A percentile compares a stretch with the other conserved stretches of the same genome.
Evolutionary conservation across 176 grass and related monocot genomes (phyloP).

Genomic region (Carex pumila): DNA sequence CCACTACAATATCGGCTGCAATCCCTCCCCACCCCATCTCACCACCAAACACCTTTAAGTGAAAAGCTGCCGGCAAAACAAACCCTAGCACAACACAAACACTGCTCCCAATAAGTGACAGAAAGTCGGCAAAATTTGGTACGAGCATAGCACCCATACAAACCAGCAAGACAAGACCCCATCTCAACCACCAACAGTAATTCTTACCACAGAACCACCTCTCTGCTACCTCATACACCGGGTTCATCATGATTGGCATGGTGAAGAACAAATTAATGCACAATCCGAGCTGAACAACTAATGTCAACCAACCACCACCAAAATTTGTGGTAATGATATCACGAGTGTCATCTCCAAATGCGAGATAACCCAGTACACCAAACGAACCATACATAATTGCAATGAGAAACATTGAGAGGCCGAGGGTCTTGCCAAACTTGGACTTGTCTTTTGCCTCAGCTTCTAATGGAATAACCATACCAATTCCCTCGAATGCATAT

Average conservation of each 20-base stretch:
- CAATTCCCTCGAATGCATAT: conserved; percentile 92
- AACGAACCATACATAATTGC: conserved; percentile 77
- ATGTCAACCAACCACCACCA: conserved; percentile 66
- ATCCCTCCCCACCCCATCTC: conserved; percentile 38
- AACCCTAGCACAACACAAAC: conserved; percentile 87
- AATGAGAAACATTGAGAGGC: conserved; percentile 74
- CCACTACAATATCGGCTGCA: conserved; percentile 36
- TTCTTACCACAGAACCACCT: conserved; percentile 58
- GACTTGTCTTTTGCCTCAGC: conserved; percentile 70
- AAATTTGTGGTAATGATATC: conserved; percentile 98
- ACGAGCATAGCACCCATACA: conserved; percentile 68
- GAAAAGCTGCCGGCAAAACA: conserved; percentile 75
- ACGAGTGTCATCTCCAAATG: conserved; percentile 70
- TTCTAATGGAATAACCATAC: conserved; percentile 86
- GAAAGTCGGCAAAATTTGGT: conserved; percentile 89
- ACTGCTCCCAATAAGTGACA: conserved; percentile 92
- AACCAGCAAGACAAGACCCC: conserved; percentile 53
- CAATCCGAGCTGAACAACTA: conserved; percentile 75
- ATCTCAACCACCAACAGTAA: conserved; percentile 82
- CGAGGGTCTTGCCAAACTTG: conserved; percentile 60
- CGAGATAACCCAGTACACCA: conserved; percentile 80
- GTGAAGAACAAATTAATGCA: conserved; percentile 99
- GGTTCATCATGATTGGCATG: conserved; percentile 97
- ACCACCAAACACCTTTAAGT: conserved; percentile 64
- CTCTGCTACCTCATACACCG: conserved; percentile 88